A percentile compares a stretch with the other conserved stretches of the same genome.
Evolutionary conservation across 169 alveolate species (phyloP).

Genomic region (Plasmodium gallinaceum): DNA sequence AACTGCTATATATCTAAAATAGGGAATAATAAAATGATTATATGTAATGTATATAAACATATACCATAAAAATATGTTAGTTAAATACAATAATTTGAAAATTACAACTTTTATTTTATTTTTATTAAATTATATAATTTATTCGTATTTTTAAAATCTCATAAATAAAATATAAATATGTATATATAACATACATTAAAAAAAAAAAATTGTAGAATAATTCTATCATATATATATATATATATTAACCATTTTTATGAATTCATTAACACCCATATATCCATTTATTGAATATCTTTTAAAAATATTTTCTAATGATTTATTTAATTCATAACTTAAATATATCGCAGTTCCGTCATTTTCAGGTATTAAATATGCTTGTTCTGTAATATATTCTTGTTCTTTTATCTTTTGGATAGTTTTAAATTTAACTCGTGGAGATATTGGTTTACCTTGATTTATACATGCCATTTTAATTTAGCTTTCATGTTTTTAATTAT

Average conservation of each 20-base stretch:
- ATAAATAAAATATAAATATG: background rate
- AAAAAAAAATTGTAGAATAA: background rate
- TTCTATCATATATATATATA: background rate
- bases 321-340: conserved; percentile 68
- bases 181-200: background rate
- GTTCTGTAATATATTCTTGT: conserved; percentile 48
- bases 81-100: too few species aligned
- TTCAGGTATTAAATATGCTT: conserved; percentile 71
- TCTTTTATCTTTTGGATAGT: conserved; percentile 44
- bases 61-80: too few species aligned
- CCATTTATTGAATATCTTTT: conserved; percentile 58
- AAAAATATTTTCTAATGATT: conserved; percentile 38
- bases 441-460: conserved; percentile 34
- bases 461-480: conserved; percentile 36
- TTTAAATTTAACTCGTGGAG: conserved; percentile 53
- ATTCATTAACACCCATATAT: conserved; percentile 61
- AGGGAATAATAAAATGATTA: background rate
- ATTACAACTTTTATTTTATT: too few species aligned
- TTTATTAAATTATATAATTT: too few species aligned
- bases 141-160: background rate
- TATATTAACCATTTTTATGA: conserved; percentile 45
- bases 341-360: conserved; percentile 57
- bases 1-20: background rate
- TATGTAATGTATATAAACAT: too few species aligned
- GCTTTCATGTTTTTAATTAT: too few species aligned